Conservation (phyloP, 305 asterid species). For the Solanum chacoense region DNA sequence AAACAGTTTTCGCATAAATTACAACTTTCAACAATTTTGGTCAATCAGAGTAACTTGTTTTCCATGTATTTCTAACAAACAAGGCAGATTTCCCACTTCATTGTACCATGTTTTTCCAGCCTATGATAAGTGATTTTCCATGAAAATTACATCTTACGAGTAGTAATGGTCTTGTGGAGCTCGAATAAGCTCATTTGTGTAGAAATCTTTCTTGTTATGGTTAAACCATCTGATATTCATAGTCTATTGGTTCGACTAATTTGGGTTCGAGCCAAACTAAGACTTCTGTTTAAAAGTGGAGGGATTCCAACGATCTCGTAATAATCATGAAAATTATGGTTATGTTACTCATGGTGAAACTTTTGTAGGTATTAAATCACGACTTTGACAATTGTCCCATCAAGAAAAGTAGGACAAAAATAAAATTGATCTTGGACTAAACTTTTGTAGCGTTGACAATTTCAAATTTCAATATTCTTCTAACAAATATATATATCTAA, state of each 20-base stretch:
- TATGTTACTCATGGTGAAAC: not conserved
- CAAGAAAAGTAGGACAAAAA: not conserved
- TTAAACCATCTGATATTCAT: not conserved
- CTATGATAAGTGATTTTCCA: not conserved
- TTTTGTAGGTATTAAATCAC: not conserved
- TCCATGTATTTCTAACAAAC: not conserved
- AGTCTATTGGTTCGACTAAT: not conserved
- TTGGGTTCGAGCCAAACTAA: not conserved
- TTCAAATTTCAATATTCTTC: not conserved
- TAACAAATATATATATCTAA: not conserved
- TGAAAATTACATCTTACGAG: not conserved
- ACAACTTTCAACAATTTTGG: not conserved
- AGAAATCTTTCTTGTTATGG: not conserved
- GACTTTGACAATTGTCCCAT: not conserved
- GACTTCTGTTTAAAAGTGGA: not conserved
- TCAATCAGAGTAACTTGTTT: not conserved
- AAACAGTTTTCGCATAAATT: not conserved
- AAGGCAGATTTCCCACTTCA: not conserved
- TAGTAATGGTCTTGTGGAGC: not conserved
- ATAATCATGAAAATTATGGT: not conserved
- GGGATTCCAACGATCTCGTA: not conserved
- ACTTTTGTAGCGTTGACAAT: not conserved
- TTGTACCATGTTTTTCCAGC: not conserved
- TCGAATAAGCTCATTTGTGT: not conserved
- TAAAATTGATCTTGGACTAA: not conserved